Conservation (phyloP, 768 basidiomycete genomes). For the Mycena rosella region DNA sequence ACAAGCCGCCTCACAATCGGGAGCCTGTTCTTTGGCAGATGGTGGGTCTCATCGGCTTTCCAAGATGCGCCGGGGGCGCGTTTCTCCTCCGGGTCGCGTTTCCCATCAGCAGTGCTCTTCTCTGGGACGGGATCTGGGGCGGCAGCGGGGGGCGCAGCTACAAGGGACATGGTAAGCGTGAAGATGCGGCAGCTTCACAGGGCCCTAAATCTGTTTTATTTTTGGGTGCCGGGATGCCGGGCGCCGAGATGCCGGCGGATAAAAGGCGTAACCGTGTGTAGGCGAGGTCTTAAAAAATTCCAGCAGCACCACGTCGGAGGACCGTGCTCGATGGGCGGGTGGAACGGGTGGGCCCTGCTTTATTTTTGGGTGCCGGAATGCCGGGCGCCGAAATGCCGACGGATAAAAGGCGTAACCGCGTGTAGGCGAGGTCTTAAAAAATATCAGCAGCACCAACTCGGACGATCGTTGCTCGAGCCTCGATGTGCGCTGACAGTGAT, state of each 20-base stretch:
- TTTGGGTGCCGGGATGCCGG: conserved; percentile 48
- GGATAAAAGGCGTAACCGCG: conserved; percentile 23
- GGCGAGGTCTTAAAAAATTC: not conserved
- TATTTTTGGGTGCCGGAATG: conserved; percentile 44
- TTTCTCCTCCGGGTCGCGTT: conserved; percentile 33
- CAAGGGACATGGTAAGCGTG: conserved; percentile 36
- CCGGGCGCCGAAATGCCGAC: conserved; percentile 39
- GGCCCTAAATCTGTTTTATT: not conserved
- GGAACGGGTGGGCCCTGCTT: too few species aligned
- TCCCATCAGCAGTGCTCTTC: not conserved
- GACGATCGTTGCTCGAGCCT: too few species aligned
- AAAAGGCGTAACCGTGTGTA: conserved; percentile 8
- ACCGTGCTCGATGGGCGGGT: too few species aligned
- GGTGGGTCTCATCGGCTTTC: conserved; percentile 66
- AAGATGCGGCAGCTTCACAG: conserved; percentile 10
- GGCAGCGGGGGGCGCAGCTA: conserved; percentile 29
- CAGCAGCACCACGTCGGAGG: too few species aligned
- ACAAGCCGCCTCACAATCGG: conserved; percentile 49
- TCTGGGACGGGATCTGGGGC: conserved; percentile 6
- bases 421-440: not conserved
- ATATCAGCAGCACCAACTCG: too few species aligned
- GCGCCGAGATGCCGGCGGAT: conserved; percentile 16
- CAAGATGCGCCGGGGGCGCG: conserved; percentile 63
- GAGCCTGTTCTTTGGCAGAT: conserved; percentile 67
- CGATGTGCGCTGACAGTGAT: too few species aligned